These are phyloP conservation scores for Pachysandra terminalis DNA, from an alignment of 164 flowering plant genomes.

Conservation along the genomic window DNA sequence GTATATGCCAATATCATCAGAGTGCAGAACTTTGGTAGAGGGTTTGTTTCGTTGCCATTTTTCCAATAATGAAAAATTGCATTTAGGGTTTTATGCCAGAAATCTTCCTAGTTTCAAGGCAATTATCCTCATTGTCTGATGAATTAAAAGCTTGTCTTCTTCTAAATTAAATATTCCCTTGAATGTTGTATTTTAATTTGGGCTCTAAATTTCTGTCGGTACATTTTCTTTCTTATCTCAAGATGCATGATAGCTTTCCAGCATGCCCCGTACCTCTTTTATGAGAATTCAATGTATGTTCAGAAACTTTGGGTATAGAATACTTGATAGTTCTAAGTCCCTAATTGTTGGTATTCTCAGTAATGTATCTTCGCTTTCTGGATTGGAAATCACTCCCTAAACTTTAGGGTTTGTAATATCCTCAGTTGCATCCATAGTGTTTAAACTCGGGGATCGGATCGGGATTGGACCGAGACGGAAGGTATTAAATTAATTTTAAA, in stretches of 20 bases:
- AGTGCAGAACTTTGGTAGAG: too few species aligned
- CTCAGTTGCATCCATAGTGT: too few species aligned
- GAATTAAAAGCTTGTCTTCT: neutral
- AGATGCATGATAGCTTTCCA: neutral
- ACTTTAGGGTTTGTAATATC: neutral
- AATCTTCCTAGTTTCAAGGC: neutral
- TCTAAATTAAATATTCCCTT: neutral
- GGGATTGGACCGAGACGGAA: too few species aligned
- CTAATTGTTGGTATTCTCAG: neutral
- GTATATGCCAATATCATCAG: too few species aligned
- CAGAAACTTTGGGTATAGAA: neutral
- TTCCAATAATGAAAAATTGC: too few species aligned
- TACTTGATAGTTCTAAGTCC: neutral
- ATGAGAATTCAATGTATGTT: neutral
- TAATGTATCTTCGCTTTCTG: neutral
- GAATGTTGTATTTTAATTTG: neutral
- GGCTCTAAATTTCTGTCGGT: neutral
- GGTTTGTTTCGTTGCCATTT: too few species aligned
- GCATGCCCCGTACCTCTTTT: neutral
- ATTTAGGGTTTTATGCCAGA: too few species aligned
- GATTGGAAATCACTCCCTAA: neutral
- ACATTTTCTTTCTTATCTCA: neutral
- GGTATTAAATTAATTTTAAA: too few species aligned
- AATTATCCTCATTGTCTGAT: neutral
- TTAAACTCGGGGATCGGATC: too few species aligned